Evolutionary conservation across 805 yeast species (phyloP).

Genomic region (Clavispora fructus): DNA sequence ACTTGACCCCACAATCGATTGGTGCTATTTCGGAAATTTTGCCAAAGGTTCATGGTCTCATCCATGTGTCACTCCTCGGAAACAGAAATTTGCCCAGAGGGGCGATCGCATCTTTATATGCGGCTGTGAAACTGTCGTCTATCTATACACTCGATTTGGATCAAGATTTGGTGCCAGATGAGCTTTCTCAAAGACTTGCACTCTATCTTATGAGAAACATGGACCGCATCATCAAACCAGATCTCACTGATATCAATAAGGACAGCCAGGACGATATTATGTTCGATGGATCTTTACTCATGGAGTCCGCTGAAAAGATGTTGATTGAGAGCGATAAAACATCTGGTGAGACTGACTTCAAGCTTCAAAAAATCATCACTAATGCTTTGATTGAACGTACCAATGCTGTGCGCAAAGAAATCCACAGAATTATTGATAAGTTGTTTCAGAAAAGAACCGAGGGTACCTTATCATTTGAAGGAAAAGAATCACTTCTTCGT

Average conservation of each 20-base stretch:
- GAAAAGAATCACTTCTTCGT: constrained; percentile 49
- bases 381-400: constrained; percentile 50
- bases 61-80: constrained; percentile 53
- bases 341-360: constrained; percentile 25
- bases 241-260: constrained; percentile 17
- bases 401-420: constrained; percentile 42
- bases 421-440: constrained; percentile 48
- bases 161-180: constrained; percentile 48
- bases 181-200: constrained; percentile 49
- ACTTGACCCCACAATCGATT: constrained; percentile 41
- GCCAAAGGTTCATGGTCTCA: constrained; percentile 42
- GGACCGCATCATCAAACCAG: constrained; percentile 38
- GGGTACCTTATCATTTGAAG: constrained; percentile 47
- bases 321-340: constrained; percentile 30
- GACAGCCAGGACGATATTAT: constrained; percentile 55
- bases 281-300: constrained; percentile 69
- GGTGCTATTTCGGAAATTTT: constrained; percentile 45
- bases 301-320: constrained; percentile 68
- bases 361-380: constrained; percentile 41
- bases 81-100: constrained; percentile 40
- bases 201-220: constrained; percentile 53
- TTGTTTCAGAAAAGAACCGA: constrained; percentile 42
- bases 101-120: constrained; percentile 46
- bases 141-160: constrained; percentile 50
- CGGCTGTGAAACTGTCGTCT: constrained; percentile 45